Evolutionary conservation across 2,329 filamentous ascomycete species (phyloP).

Genomic region (Aureobasidium pullulans): DNA sequence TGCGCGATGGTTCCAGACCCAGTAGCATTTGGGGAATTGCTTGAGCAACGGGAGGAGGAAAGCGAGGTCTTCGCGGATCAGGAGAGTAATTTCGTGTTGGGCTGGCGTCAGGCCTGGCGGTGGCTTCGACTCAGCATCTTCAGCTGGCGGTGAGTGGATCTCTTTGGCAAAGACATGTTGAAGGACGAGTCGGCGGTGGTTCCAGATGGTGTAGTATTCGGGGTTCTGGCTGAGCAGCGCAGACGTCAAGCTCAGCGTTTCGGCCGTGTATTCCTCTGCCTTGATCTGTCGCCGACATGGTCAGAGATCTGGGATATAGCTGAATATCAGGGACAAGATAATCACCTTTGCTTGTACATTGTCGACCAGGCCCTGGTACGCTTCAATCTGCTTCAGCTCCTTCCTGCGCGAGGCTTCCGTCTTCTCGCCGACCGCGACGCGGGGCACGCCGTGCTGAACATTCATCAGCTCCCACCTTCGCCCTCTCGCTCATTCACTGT

Average conservation of each 20-base stretch:
- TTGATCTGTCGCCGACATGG: constrained; percentile 27
- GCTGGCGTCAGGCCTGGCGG: constrained; percentile 25
- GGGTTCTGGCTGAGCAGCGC: constrained; percentile 69
- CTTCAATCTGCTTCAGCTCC: constrained; percentile 67
- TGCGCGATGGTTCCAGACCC: constrained; percentile 94
- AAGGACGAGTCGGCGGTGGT: constrained; percentile 68
- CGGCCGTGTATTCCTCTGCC: constrained; percentile 40
- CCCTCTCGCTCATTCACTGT: not conserved
- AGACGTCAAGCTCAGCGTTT: constrained; percentile 58
- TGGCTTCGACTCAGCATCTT: constrained; percentile 12
- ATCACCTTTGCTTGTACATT: constrained; percentile 58
- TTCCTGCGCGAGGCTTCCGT: constrained; percentile 64
- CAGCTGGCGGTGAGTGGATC: constrained; percentile 37
- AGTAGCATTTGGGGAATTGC: constrained; percentile 93
- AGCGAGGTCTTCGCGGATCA: constrained; percentile 65
- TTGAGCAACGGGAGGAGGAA: constrained; percentile 81
- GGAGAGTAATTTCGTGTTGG: constrained; percentile 36
- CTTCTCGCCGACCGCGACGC: constrained; percentile 46
- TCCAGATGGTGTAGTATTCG: constrained; percentile 89
- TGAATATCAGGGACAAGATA: not conserved
- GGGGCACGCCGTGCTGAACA: constrained; percentile 73
- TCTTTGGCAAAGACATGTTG: constrained; percentile 50
- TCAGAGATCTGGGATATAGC: not conserved
- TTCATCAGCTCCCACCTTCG: constrained; percentile 1
- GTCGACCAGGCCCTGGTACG: constrained; percentile 65